A percentile compares a stretch with the other conserved stretches of the same genome.
Evolutionary conservation across 2,329 filamentous ascomycete species (phyloP).

Genomic region (Phyllosticta ampelicida): DNA sequence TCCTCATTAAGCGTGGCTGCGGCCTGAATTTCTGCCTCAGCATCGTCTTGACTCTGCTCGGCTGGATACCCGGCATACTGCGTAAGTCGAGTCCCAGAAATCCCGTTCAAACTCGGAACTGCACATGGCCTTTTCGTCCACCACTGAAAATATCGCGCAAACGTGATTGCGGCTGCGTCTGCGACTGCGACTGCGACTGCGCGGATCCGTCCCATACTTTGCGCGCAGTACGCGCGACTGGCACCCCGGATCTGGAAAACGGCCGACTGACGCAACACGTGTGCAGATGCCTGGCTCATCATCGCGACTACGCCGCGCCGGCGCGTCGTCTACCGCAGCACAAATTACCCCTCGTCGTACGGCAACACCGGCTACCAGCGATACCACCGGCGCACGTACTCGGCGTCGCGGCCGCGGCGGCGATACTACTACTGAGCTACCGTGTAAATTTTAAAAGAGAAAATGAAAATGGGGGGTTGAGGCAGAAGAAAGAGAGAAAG

Average conservation of each 20-base stretch:
- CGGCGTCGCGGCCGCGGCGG: neutral
- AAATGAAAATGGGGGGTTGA: neutral
- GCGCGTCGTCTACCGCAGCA: conserved; percentile 6
- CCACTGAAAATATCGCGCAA: neutral
- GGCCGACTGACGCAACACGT: neutral
- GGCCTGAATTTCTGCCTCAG: conserved; percentile 4
- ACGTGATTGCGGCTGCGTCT: neutral
- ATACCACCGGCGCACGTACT: conserved; percentile 2
- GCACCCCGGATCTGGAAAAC: neutral
- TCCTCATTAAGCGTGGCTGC: conserved; percentile 2
- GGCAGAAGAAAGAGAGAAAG: neutral
- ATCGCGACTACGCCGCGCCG: neutral
- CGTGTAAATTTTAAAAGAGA: too few relatives aligned
- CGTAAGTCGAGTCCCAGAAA: neutral
- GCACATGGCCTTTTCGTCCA: too few relatives aligned
- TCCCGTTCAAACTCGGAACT: neutral
- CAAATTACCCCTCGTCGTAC: neutral
- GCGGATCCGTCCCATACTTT: neutral
- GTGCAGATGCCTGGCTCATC: conserved; percentile 5
- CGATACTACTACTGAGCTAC: neutral
- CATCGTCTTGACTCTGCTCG: neutral
- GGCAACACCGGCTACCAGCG: neutral
- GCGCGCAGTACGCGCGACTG: neutral
- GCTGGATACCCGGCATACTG: conserved; percentile 6
- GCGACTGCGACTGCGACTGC: neutral